phyloP scores from a whole-genome alignment of 2,329 filamentous ascomycete genomes.

The Juglanconis juglandina region DNA sequence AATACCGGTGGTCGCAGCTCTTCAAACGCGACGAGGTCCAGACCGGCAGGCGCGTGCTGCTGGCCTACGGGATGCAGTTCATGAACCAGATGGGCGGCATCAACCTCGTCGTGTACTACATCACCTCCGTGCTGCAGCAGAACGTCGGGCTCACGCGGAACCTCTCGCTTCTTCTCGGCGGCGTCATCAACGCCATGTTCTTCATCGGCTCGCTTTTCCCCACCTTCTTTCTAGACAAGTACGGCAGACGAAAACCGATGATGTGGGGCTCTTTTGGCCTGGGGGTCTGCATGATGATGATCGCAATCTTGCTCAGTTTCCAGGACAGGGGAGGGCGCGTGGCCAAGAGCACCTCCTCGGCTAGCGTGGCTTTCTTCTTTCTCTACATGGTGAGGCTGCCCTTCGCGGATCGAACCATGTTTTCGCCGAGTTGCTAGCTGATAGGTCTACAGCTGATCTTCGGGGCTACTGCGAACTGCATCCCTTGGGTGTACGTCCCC shows the following conservation, averaged over 20 bases:
- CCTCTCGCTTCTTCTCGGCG: slow-evolving; percentile 32
- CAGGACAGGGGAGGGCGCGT: slow-evolving; percentile 13
- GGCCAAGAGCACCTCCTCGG: slow-evolving; percentile 22
- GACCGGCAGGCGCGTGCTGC: slow-evolving; percentile 40
- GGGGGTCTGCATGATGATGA: slow-evolving; percentile 35
- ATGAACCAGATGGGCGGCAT: slow-evolving; percentile 50
- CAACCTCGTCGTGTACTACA: slow-evolving; percentile 41
- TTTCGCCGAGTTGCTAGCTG: slow-evolving; percentile 6
- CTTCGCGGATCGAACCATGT: background rate
- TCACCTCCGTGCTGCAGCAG: slow-evolving; percentile 29
- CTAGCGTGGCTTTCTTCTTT: slow-evolving; percentile 36
- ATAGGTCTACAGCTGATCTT: slow-evolving; percentile 20
- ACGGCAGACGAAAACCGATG: slow-evolving; percentile 40
- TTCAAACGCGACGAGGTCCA: slow-evolving; percentile 40
- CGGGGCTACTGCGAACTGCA: slow-evolving; percentile 30
- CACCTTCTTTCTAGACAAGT: slow-evolving; percentile 11
- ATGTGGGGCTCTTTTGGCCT: slow-evolving; percentile 36
- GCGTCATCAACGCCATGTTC: slow-evolving; percentile 37
- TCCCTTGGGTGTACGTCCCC: slow-evolving; percentile 36
- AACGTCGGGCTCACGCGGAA: slow-evolving; percentile 31
- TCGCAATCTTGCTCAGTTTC: slow-evolving; percentile 31
- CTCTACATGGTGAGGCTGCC: slow-evolving; percentile 20
- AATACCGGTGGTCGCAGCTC: slow-evolving; percentile 37
- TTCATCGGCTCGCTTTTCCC: slow-evolving; percentile 30
- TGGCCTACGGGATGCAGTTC: slow-evolving; percentile 45